Conservation (phyloP, 441 rosid genomes). For the Erodium texanum region DNA sequence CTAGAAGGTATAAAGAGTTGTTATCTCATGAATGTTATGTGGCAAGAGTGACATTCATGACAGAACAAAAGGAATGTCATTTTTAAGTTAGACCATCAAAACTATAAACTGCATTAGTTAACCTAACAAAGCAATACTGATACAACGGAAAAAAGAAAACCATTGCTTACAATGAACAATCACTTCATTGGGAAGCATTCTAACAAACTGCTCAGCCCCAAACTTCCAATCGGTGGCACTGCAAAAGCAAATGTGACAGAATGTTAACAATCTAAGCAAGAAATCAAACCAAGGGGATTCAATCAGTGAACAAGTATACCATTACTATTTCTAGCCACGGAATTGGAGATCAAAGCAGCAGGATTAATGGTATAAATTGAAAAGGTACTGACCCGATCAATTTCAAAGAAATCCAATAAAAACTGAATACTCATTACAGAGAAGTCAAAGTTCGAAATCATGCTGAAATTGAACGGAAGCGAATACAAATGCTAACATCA, state of each 20-base stretch:
- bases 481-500: background rate
- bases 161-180: constrained; percentile 67
- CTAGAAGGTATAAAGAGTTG: background rate
- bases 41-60: background rate
- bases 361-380: too few relatives aligned
- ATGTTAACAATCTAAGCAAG: background rate
- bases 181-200: constrained; percentile 59
- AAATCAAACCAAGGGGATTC: background rate
- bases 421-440: background rate
- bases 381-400: background rate
- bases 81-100: background rate
- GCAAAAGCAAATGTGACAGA: constrained; percentile 19
- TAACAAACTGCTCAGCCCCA: constrained; percentile 81
- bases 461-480: background rate
- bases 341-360: background rate
- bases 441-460: background rate
- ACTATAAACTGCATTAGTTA: background rate
- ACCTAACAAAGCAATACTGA: background rate
- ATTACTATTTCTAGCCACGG: too few relatives aligned
- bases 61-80: background rate
- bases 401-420: too few relatives aligned
- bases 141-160: background rate
- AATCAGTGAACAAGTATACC: background rate
- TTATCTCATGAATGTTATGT: background rate
- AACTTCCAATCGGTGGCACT: constrained; percentile 87